These are phyloP conservation scores for Sarocladiaceae sp. DNA, from an alignment of 2,329 filamentous ascomycete genomes.

Conservation along the genomic window DNA sequence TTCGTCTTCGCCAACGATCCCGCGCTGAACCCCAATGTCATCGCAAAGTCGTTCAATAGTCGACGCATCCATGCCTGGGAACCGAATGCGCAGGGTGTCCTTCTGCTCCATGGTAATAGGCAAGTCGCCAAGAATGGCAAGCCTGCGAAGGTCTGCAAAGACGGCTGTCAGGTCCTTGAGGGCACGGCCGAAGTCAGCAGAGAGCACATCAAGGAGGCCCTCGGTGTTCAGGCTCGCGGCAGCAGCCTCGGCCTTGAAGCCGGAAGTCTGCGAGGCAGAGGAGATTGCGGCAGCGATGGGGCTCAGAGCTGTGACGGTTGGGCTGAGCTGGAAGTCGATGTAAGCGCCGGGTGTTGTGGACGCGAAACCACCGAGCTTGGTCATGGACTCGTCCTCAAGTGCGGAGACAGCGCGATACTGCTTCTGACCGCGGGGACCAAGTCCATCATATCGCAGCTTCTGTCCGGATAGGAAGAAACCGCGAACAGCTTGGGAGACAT, in stretches of 20 bases:
- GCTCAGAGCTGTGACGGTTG: constrained; percentile 84
- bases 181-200: constrained; percentile 81
- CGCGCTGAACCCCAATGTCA: constrained; percentile 79
- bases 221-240: constrained; percentile 68
- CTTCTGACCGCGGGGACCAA: constrained; percentile 69
- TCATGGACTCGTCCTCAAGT: constrained; percentile 67
- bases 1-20: constrained; percentile 71
- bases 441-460: constrained; percentile 81
- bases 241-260: constrained; percentile 34
- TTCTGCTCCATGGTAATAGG: constrained; percentile 69
- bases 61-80: constrained; percentile 82
- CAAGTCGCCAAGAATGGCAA: constrained; percentile 76
- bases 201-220: constrained; percentile 79
- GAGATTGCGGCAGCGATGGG: constrained; percentile 59
- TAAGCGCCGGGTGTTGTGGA: constrained; percentile 66
- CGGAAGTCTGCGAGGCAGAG: constrained; percentile 37
- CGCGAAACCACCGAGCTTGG: constrained; percentile 58
- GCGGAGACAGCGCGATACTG: constrained; percentile 73
- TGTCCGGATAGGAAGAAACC: constrained; percentile 91
- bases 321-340: constrained; percentile 84
- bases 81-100: constrained; percentile 72
- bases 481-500: constrained; percentile 89
- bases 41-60: constrained; percentile 80
- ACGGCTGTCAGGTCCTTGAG: constrained; percentile 78
- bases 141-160: constrained; percentile 73